phyloP scores from a whole-genome alignment of 305 asterid genomes.

The Nicotiana rustica region DNA sequence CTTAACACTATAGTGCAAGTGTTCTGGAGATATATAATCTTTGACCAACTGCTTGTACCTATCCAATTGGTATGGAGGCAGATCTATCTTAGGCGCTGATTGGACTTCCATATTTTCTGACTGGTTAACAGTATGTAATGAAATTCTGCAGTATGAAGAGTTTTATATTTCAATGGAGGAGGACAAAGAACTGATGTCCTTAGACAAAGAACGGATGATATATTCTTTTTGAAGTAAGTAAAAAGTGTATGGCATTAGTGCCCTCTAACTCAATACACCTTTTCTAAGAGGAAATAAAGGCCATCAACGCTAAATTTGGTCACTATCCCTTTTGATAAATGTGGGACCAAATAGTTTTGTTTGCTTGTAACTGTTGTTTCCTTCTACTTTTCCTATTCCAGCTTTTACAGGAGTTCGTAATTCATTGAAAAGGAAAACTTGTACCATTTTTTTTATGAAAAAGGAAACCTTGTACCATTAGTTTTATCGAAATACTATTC shows the following conservation, averaged over 20 bases:
- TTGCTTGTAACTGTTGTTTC: neutral
- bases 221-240: neutral
- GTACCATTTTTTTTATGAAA: neutral
- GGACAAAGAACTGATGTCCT: neutral
- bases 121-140: neutral
- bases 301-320: neutral
- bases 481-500: neutral
- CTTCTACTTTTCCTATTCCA: neutral
- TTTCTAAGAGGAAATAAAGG: neutral
- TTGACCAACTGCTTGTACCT: neutral
- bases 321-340: neutral
- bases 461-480: neutral
- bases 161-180: constrained; percentile 2
- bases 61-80: constrained; percentile 5
- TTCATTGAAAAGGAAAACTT: neutral
- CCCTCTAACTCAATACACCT: neutral
- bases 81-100: neutral
- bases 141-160: neutral
- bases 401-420: neutral
- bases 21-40: neutral
- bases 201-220: neutral
- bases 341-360: neutral
- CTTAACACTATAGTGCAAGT: constrained; percentile 2
- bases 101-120: neutral
- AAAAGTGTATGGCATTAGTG: neutral